Conservation (phyloP, 257 asterid genomes). For the Nicotiana undulata region DNA sequence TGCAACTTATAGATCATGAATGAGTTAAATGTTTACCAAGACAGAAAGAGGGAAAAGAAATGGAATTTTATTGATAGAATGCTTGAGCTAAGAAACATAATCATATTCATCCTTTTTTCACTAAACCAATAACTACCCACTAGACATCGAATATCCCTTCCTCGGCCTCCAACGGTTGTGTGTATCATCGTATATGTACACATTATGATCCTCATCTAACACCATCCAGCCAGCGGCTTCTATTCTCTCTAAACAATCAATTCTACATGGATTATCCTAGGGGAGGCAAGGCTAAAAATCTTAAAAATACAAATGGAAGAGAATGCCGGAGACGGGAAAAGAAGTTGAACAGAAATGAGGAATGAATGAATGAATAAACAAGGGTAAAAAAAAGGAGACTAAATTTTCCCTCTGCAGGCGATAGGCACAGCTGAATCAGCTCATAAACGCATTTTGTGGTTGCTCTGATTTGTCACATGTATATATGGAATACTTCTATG, state of each 20-base stretch:
- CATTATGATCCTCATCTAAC: conserved; percentile 8
- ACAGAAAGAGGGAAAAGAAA: not conserved
- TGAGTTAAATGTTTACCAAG: not conserved
- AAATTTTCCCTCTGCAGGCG: not conserved
- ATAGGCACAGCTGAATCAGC: not conserved
- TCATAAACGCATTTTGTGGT: not conserved
- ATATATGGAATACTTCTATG: not conserved
- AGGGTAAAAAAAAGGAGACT: conserved; percentile 7
- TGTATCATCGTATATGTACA: conserved; percentile 10
- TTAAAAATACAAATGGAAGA: not conserved
- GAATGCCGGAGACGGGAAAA: not conserved
- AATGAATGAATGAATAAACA: conserved; percentile 9
- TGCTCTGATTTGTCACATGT: not conserved
- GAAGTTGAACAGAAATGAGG: conserved; percentile 2
- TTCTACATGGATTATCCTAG: conserved; percentile 17
- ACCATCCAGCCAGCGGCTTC: not conserved
- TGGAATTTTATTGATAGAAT: conserved; percentile 8
- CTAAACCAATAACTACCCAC: not conserved
- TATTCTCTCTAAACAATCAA: conserved; percentile 16
- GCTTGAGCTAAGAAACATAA: not conserved
- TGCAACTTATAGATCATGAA: not conserved
- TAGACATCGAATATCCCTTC: conserved; percentile 11
- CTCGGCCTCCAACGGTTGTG: not conserved
- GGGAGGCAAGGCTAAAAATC: not conserved
- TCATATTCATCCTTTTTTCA: conserved; percentile 8